These are phyloP conservation scores for Coniochaeta sp. DNA, from an alignment of 2,329 filamentous ascomycete species.

Conservation along the genomic window DNA sequence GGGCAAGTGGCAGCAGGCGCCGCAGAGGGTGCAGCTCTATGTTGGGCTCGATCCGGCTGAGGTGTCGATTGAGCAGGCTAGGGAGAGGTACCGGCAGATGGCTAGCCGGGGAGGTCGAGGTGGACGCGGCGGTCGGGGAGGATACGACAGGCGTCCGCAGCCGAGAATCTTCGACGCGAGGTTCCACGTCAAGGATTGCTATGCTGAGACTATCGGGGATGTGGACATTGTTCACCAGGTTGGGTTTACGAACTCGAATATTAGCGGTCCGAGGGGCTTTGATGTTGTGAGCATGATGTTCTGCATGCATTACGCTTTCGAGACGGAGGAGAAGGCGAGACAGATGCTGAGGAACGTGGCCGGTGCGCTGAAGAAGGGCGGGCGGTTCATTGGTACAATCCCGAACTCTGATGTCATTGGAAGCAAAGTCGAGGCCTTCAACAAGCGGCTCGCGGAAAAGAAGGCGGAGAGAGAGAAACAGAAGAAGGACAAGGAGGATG, in stretches of 20 bases:
- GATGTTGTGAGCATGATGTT: conserved; percentile 99
- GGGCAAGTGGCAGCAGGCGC: conserved; percentile 91
- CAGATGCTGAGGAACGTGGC: conserved; percentile 93
- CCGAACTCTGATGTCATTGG: conserved; percentile 94
- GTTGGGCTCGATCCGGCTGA: conserved; percentile 92
- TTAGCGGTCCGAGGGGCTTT: conserved; percentile 72
- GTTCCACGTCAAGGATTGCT: conserved; percentile 90
- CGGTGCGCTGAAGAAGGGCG: conserved; percentile 84
- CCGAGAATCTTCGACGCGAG: conserved; percentile 71
- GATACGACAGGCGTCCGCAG: conserved; percentile 35
- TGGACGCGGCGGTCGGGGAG: conserved; percentile 42
- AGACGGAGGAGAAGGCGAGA: conserved; percentile 80
- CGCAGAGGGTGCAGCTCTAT: conserved; percentile 86
- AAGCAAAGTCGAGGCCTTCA: conserved; percentile 68
- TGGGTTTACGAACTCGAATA: conserved; percentile 71
- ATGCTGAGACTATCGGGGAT: conserved; percentile 73
- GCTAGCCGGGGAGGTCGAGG: conserved; percentile 44
- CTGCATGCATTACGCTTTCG: conserved; percentile 97
- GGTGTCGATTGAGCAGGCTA: conserved; percentile 83
- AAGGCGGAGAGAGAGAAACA: conserved; percentile 33
- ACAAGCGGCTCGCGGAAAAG: conserved; percentile 40
- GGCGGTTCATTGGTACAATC: conserved; percentile 88
- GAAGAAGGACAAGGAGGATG: conserved; percentile 16
- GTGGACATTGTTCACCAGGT: conserved; percentile 77
- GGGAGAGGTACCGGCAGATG: conserved; percentile 75